Percentiles rank a stretch among this genome's conserved stretches.
Evolutionary conservation across 768 basidiomycete genomes (phyloP).

Genomic region (Lentinula lateritia): DNA sequence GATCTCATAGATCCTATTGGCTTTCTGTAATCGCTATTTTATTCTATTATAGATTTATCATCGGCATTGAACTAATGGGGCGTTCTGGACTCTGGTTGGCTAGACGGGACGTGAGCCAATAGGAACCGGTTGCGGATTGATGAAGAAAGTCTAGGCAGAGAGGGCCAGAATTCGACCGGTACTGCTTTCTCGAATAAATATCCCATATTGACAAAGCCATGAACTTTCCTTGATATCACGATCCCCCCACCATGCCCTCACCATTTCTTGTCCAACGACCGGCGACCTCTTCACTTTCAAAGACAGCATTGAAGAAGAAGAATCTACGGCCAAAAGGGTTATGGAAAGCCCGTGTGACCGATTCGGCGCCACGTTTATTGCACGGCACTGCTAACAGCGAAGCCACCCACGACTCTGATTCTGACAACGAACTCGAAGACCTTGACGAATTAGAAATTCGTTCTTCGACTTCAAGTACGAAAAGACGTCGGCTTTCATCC

Average conservation of each 20-base stretch:
- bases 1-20: neutral
- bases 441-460: slow-evolving; percentile 8
- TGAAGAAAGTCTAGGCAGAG: slow-evolving; percentile 1
- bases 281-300: neutral
- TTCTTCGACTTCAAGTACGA: neutral
- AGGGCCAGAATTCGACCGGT: slow-evolving; percentile 6
- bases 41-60: neutral
- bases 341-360: slow-evolving; percentile 38
- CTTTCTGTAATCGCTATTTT: neutral
- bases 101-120: slow-evolving; percentile 3
- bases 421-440: slow-evolving; percentile 16
- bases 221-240: neutral
- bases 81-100: slow-evolving; percentile 7
- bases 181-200: slow-evolving; percentile 4
- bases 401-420: slow-evolving; percentile 13
- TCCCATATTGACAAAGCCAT: slow-evolving; percentile 5
- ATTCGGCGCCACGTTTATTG: slow-evolving; percentile 17
- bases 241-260: slow-evolving; percentile 2
- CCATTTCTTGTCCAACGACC: neutral
- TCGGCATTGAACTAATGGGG: neutral
- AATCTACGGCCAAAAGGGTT: slow-evolving; percentile 31
- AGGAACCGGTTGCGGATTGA: neutral
- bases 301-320: neutral
- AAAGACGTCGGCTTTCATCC: neutral
- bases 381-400: slow-evolving; percentile 8